Conservation (phyloP, 2,329 filamentous ascomycete genomes). For the Hymenoscyphus repandus region DNA sequence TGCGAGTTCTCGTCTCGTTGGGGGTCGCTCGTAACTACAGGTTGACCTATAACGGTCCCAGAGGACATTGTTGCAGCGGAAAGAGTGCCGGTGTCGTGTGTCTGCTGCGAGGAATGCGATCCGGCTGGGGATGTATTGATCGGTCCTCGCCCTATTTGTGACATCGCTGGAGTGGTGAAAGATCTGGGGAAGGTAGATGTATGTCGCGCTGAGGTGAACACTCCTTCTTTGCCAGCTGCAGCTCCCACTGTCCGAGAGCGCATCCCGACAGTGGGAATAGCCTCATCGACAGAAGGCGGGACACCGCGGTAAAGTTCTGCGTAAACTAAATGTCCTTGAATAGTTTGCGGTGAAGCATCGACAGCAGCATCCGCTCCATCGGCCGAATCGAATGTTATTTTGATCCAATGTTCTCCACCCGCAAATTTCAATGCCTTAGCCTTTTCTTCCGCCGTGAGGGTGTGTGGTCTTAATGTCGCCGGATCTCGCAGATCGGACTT, state of each 20-base stretch:
- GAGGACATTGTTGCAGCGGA: slow-evolving; percentile 27
- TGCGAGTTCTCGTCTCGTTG: slow-evolving; percentile 29
- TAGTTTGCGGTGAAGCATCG: slow-evolving; percentile 64
- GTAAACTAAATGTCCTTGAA: slow-evolving; percentile 65
- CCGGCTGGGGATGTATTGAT: slow-evolving; percentile 26
- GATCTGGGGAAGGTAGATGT: slow-evolving; percentile 24
- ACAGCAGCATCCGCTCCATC: slow-evolving; percentile 66
- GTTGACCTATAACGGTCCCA: slow-evolving; percentile 22
- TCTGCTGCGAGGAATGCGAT: slow-evolving; percentile 42
- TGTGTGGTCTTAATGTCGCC: slow-evolving; percentile 59
- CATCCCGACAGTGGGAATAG: slow-evolving; percentile 41
- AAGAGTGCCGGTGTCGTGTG: slow-evolving; percentile 52
- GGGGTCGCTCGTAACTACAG: slow-evolving; percentile 35
- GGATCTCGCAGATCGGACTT: slow-evolving; percentile 70
- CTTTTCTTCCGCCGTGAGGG: slow-evolving; percentile 67
- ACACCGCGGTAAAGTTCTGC: slow-evolving; percentile 65
- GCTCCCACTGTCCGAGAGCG: slow-evolving; percentile 8
- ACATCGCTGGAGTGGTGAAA: slow-evolving; percentile 24
- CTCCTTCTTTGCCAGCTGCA: slow-evolving; percentile 9
- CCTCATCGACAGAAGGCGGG: slow-evolving; percentile 58
- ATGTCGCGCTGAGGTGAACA: slow-evolving; percentile 13
- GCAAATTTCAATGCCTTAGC: slow-evolving; percentile 75
- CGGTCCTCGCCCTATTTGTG: slow-evolving; percentile 25
- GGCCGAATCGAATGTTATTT: slow-evolving; percentile 72
- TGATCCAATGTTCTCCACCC: slow-evolving; percentile 88